Evolutionary conservation across 352 stramenopile species (phyloP).

Genomic region (Phytophthora sp.): DNA sequence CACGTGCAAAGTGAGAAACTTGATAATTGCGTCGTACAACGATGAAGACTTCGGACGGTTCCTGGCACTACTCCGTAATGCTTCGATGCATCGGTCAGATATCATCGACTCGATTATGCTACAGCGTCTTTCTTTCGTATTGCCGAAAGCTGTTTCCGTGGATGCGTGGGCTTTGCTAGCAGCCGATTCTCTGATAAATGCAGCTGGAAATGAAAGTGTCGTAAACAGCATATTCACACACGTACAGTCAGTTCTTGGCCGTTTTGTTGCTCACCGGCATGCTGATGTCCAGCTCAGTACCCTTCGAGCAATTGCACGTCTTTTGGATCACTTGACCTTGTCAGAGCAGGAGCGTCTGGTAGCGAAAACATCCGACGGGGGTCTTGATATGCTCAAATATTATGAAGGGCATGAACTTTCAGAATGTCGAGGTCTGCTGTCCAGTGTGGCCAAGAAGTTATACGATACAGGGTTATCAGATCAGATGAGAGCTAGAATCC

Average conservation of each 20-base stretch:
- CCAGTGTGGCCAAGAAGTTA: constrained; percentile 47
- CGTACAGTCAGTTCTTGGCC: constrained; percentile 48
- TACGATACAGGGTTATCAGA: constrained; percentile 34
- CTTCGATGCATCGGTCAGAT: constrained; percentile 58
- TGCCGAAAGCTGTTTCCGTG: constrained; percentile 62
- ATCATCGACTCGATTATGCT: constrained; percentile 78
- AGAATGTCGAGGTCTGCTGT: constrained; percentile 47
- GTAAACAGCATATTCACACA: constrained; percentile 54
- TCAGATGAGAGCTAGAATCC: constrained; percentile 31
- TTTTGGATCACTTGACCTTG: constrained; percentile 44
- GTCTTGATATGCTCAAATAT: constrained; percentile 47
- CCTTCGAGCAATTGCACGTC: constrained; percentile 46
- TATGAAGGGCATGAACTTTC: constrained; percentile 47
- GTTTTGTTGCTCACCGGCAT: constrained; percentile 65
- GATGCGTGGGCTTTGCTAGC: constrained; percentile 66
- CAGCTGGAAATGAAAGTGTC: constrained; percentile 47
- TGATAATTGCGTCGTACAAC: constrained; percentile 59
- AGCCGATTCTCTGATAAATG: constrained; percentile 51
- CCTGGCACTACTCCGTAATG: constrained; percentile 63
- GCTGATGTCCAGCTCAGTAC: constrained; percentile 49
- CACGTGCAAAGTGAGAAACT: constrained; percentile 43
- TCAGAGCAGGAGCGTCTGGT: constrained; percentile 38
- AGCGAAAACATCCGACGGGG: constrained; percentile 34
- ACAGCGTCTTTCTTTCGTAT: constrained; percentile 66
- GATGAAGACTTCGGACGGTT: constrained; percentile 76